Evolutionary conservation across 2,329 filamentous ascomycete genomes (phyloP), one percentile per base, ranked within the genome.

Genomic region (Rhynchosporium agropyri): DNA sequence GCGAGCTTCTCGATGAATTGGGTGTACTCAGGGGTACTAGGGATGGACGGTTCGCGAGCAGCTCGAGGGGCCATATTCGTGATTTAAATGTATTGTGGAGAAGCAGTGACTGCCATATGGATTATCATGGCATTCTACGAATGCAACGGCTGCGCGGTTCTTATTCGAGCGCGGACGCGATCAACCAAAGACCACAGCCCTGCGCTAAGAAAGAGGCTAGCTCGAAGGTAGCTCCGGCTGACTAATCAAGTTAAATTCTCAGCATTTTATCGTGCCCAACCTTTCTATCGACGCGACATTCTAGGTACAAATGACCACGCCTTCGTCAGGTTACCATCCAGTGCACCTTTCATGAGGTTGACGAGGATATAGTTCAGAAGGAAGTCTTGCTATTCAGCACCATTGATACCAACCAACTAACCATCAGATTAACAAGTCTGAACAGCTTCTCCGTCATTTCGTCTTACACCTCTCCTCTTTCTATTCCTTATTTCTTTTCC

Each of bases 1-100:
- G 81, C 83, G 62, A 96, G 79, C 72, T 88, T 86, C 69, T 84
- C 80, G 73, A 96, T 89, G 75, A 96, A 96, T 49, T 90, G 86
- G 61, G 89, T 84, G 77, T 92, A 92, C 77, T 95, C 91, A 57
- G 84, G 78, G 2, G 84, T 87, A 63, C 82, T 81, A 20, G 64
- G 59, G 31, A 70, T 68, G 10, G 68, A 63, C 42, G 62, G 58
- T 43, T 68, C 67, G 36, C 61, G 63, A 50, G 58, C 50, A 40
- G 62, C 50, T 65, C 67, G 58, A 58, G 71, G 70, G 46, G 69
- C 70, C 71, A 74, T 74, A 6, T 42, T 67, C 53, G 54, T 42
- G 46, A 60, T 40, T 42, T 8, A 15, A 42, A 40, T 28, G 40
- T 8, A 28, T 33, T 40, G 33, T 40, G 10, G 51, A 29, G 43